phyloP scores from a whole-genome alignment of 257 asterid genomes.

The Solanum medicagineum region DNA sequence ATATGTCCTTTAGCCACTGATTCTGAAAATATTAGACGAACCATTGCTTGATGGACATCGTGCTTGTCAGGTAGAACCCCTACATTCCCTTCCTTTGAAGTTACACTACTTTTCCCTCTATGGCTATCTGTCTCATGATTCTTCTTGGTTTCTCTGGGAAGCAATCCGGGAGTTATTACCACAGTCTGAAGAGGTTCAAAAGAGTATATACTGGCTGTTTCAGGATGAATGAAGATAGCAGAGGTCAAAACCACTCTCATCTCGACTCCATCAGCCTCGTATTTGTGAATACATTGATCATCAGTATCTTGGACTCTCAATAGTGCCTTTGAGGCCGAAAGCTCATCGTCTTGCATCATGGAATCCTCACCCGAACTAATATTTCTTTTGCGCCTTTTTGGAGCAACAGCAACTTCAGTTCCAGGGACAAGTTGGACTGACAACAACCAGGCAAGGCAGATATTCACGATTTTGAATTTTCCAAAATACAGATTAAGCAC shows the following conservation, averaged over 20 bases:
- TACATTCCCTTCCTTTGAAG: slow-evolving; percentile 36
- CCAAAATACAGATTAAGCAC: not conserved
- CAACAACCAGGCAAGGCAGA: slow-evolving; percentile 24
- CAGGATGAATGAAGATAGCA: slow-evolving; percentile 73
- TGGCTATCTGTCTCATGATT: slow-evolving; percentile 14
- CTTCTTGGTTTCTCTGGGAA: slow-evolving; percentile 32
- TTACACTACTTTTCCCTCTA: slow-evolving; percentile 25
- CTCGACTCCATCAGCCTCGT: slow-evolving; percentile 35
- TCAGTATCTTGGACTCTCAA: slow-evolving; percentile 71
- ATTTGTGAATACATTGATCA: slow-evolving; percentile 29
- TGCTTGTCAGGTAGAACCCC: slow-evolving; percentile 23
- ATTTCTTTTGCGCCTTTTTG: slow-evolving; percentile 65
- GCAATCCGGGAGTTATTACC: slow-evolving; percentile 41
- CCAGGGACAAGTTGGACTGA: slow-evolving; percentile 96
- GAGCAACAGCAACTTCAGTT: slow-evolving; percentile 92
- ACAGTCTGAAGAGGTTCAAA: slow-evolving; percentile 54
- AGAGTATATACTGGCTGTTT: slow-evolving; percentile 56
- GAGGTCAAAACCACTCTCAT: slow-evolving; percentile 65
- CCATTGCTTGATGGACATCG: slow-evolving; percentile 26
- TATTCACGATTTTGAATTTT: not conserved
- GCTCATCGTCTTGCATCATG: slow-evolving; percentile 22
- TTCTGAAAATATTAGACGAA: slow-evolving; percentile 47
- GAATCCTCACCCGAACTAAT: slow-evolving; percentile 19
- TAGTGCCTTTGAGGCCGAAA: slow-evolving; percentile 39
- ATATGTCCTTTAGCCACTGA: slow-evolving; percentile 88